Evolutionary conservation across 73 alveolate genomes (phyloP).

Genomic region (Symbiodinium natans): DNA sequence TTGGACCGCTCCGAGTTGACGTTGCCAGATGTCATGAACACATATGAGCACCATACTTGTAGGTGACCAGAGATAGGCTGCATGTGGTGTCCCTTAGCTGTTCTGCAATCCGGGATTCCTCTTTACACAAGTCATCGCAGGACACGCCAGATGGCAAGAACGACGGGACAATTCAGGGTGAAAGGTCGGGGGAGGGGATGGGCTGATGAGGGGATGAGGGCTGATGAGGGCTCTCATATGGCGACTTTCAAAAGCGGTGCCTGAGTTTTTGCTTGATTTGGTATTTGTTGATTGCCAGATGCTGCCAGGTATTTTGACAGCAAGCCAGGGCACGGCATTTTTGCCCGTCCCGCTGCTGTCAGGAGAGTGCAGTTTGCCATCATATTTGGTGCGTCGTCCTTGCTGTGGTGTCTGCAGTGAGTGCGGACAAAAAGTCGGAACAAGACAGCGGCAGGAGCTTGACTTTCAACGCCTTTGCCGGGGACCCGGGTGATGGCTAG

Average conservation of each 20-base stretch:
- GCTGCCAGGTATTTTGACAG: constrained; percentile 54
- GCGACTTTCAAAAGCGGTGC: neutral
- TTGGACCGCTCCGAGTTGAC: neutral
- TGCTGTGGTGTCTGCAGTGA: no score
- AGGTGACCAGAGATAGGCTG: no score
- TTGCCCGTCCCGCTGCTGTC: constrained; percentile 52
- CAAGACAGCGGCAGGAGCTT: no score
- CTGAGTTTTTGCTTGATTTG: neutral
- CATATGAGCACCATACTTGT: no score
- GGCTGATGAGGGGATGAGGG: neutral
- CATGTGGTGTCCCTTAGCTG: no score
- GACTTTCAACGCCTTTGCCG: no score
- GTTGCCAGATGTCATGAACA: no score
- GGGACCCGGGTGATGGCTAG: no score
- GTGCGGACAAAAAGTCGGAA: no score
- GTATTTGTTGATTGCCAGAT: neutral
- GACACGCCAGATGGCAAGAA: constrained; percentile 77
- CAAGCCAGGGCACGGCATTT: constrained; percentile 82
- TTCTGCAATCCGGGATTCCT: no score
- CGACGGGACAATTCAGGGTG: constrained; percentile 87
- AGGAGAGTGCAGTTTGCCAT: neutral
- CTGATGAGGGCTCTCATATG: neutral
- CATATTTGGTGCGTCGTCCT: no score
- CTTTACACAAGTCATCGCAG: no score
- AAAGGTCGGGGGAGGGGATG: neutral